These are phyloP conservation scores for Rhynchospora pubera DNA, from an alignment of 176 grass and related monocot species.

Conservation along the genomic window DNA sequence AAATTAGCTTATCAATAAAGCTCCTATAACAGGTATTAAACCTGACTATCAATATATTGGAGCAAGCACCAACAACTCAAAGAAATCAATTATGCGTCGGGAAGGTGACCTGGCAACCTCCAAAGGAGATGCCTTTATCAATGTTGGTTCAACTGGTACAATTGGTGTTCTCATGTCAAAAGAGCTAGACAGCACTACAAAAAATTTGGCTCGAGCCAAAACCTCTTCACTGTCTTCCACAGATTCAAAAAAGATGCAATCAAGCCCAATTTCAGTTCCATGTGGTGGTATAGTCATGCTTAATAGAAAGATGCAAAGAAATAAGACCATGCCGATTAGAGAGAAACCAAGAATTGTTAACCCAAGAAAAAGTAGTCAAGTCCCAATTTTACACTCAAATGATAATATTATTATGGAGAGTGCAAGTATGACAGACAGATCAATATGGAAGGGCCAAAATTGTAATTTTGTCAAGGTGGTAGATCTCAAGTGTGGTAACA, in stretches of 20 bases:
- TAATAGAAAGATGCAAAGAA: slow-evolving; percentile 9
- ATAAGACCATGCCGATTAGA: neutral
- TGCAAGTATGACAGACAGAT: neutral
- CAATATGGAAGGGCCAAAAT: slow-evolving; percentile 40
- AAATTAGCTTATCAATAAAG: neutral
- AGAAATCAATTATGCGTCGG: slow-evolving; percentile 42
- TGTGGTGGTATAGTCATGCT: slow-evolving; percentile 31
- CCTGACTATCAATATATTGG: neutral
- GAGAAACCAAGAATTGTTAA: neutral
- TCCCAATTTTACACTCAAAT: slow-evolving; percentile 22
- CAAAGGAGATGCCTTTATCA: slow-evolving; percentile 24
- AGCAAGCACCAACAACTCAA: neutral
- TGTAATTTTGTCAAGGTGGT: slow-evolving; percentile 63
- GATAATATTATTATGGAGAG: slow-evolving; percentile 9
- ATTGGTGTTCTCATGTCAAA: slow-evolving; percentile 70
- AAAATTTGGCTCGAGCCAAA: slow-evolving; percentile 22
- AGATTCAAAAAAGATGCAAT: slow-evolving; percentile 36
- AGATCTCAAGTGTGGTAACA: slow-evolving; percentile 51
- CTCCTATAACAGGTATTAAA: neutral
- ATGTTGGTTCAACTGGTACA: slow-evolving; percentile 72
- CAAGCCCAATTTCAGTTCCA: slow-evolving; percentile 41
- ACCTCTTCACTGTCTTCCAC: neutral
- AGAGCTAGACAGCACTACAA: slow-evolving; percentile 39
- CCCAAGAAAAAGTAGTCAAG: neutral
- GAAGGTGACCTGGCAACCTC: slow-evolving; percentile 26